Conservation (phyloP, 805 yeast species). For the Ogataea populi-albae region DNA sequence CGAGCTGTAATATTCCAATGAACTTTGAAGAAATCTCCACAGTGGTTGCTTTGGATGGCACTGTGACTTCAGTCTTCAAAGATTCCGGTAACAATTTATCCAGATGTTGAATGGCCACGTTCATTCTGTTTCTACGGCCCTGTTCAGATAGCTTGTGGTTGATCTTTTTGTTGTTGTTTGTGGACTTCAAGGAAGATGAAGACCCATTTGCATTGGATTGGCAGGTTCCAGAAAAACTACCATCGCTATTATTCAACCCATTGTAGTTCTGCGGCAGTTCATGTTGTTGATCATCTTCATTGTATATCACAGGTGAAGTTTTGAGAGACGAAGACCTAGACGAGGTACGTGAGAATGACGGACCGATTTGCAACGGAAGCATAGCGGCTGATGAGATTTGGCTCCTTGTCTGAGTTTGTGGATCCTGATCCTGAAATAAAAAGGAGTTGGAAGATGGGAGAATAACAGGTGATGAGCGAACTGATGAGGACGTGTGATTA, state of each 20-base stretch:
- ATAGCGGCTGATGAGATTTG: constrained; percentile 5
- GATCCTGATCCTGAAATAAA: constrained; percentile 13
- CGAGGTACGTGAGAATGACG: constrained; percentile 8
- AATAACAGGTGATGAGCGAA: constrained; percentile 37
- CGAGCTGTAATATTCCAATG: constrained; percentile 47
- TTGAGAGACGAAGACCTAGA: constrained; percentile 15
- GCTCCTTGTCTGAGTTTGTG: no score
- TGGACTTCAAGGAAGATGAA: constrained; percentile 10
- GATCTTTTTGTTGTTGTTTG: constrained; percentile 49
- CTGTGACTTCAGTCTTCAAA: constrained; percentile 52
- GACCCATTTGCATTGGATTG: constrained; percentile 3
- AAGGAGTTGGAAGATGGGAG: constrained; percentile 31
- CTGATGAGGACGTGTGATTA: constrained; percentile 28
- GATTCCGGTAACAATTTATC: constrained; percentile 63
- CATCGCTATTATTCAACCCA: background rate
- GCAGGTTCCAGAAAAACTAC: no score
- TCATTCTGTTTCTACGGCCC: constrained; percentile 91
- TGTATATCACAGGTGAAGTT: constrained; percentile 17
- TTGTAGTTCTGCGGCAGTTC: background rate
- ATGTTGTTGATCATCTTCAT: constrained; percentile 11
- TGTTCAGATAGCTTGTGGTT: constrained; percentile 94
- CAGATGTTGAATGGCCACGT: constrained; percentile 76
- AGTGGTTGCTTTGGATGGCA: constrained; percentile 91
- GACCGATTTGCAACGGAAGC: constrained; percentile 8
- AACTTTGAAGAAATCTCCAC: constrained; percentile 83